Evolutionary conservation across 345 rosid genomes (phyloP), one percentile per base, ranked within the genome.

Genomic region (Rhodomyrtus tomentosa): DNA sequence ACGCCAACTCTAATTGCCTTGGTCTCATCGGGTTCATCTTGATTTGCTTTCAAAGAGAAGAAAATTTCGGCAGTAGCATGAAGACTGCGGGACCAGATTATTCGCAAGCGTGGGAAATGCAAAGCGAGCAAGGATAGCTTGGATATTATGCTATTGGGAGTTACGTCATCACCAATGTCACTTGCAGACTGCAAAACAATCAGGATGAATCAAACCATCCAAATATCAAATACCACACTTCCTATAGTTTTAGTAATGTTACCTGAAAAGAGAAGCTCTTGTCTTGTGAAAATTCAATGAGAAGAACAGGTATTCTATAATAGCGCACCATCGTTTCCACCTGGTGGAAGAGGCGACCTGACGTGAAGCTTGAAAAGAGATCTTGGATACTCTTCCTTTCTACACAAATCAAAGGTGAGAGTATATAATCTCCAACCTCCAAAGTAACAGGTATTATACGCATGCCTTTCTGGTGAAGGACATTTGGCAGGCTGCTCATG

Each of bases 261-360:
- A 94, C 99, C 99, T 92, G 98, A 91, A 97, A 97, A 52, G 99
- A 97, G 90, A 95, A 97, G 91, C 99, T 97, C 91, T 94, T 97
- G 92, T 97, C 99, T 89, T 94, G 99, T 6, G 98, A 94, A 88
- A 97, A 97, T 92, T 97, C 99, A 21, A 97, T 95, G 82, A 97
- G 93, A 88, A 97, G 99, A 89, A 95, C 98, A 10, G 99, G 99
- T 83, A 93, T 94, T 89, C 92, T 93, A 87, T 95, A 97, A 88
- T 97, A 97, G 10, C 99, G 94, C 7, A 87, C 91, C 99, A 97
- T 97, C 84, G 87, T 93, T 90, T 97, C 99, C 59, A 92, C 98
- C 93, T 95, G 99, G 92, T 95, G 93, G 85, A 92, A 95, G 82
- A 97, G 95, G 68, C 99, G 98, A 52, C 99, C 99, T 5, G 98